Evolutionary conservation across 192 early-diverging fungal genomes (phyloP).

Genomic region (Coemansia sp.): DNA sequence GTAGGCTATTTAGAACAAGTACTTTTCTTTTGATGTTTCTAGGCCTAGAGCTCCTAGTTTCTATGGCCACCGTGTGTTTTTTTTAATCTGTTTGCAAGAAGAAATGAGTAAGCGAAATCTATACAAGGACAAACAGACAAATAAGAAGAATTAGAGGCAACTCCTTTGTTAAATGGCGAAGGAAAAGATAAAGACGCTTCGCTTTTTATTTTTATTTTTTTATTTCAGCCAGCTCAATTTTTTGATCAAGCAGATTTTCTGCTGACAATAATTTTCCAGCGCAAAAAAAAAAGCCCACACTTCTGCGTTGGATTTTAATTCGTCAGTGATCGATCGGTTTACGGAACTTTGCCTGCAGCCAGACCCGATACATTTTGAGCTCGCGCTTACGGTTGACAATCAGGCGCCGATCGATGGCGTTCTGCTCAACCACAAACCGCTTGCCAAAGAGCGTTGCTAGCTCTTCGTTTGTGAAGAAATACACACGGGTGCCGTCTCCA

Average conservation of each 20-base stretch:
- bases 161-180: not conserved
- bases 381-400: slow-evolving; percentile 88
- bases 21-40: not conserved
- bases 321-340: slow-evolving; percentile 58
- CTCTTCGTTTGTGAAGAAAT: slow-evolving; percentile 71
- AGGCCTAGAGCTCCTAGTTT: not conserved
- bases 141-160: slow-evolving; percentile 4
- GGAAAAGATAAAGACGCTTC: not conserved
- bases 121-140: not conserved
- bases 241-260: not conserved
- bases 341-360: slow-evolving; percentile 96
- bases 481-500: slow-evolving; percentile 77
- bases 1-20: not conserved
- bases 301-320: not conserved
- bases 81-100: not conserved
- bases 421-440: slow-evolving; percentile 79
- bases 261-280: not conserved
- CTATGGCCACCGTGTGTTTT: not conserved
- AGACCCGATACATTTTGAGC: slow-evolving; percentile 96
- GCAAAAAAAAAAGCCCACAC: not conserved
- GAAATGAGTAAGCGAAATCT: slow-evolving; percentile 3
- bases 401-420: slow-evolving; percentile 87
- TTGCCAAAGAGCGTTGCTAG: slow-evolving; percentile 44
- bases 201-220: not conserved
- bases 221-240: not conserved